A percentile compares a stretch with the other conserved stretches of the same genome.
These are phyloP conservation scores for Huiozyma sinensis DNA, from an alignment of 805 yeast species.

Conservation along the genomic window DNA sequence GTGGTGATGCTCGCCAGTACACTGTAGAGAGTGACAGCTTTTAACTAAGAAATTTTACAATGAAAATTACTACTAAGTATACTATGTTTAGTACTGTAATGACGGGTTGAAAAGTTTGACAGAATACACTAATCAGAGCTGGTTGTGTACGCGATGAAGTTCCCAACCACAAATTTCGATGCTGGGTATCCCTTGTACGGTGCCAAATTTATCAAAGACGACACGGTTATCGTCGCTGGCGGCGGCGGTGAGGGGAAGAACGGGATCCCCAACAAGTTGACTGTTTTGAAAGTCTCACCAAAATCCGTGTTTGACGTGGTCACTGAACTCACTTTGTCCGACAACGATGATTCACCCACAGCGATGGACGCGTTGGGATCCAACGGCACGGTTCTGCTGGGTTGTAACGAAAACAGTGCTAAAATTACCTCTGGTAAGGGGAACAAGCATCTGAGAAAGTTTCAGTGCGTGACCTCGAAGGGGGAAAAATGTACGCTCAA, in stretches of 20 bases:
- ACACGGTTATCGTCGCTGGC: slow-evolving; percentile 74
- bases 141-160: slow-evolving; percentile 11
- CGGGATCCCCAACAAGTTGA: slow-evolving; percentile 79
- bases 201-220: slow-evolving; percentile 56
- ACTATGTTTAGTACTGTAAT: neutral
- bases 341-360: slow-evolving; percentile 77
- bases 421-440: slow-evolving; percentile 45
- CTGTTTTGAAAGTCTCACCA: slow-evolving; percentile 42
- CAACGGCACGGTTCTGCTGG: slow-evolving; percentile 41
- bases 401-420: slow-evolving; percentile 61
- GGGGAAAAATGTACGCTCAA: slow-evolving; percentile 25
- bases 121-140: too few relatives aligned
- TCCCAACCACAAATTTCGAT: slow-evolving; percentile 16
- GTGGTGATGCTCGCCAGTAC: neutral
- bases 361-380: slow-evolving; percentile 46
- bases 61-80: neutral
- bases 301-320: neutral
- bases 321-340: slow-evolving; percentile 47
- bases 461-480: slow-evolving; percentile 3
- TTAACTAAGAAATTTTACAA: neutral
- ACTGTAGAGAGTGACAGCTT: slow-evolving; percentile 1
- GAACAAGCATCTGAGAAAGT: slow-evolving; percentile 64
- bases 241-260: slow-evolving; percentile 96
- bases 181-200: slow-evolving; percentile 74
- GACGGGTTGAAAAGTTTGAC: neutral